A percentile compares a stretch with the other conserved stretches of the same genome.
These are phyloP conservation scores for Onygenales sp. DNA, from an alignment of 2,329 filamentous ascomycete species.

Conservation along the genomic window DNA sequence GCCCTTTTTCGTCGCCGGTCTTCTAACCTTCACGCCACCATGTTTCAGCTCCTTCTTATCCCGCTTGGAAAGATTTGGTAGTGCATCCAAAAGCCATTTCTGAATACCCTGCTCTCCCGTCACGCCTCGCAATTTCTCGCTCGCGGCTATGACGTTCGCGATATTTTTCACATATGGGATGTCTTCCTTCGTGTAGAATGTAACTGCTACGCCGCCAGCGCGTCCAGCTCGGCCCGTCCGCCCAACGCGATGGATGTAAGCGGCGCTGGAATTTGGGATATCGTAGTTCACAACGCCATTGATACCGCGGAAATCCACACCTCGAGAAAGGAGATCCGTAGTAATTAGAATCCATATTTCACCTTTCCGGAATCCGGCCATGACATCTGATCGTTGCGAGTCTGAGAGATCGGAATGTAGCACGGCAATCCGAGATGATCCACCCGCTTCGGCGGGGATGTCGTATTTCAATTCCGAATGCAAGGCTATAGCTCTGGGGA, in stretches of 20 bases:
- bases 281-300: constrained; percentile 98
- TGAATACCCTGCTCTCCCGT: constrained; percentile 52
- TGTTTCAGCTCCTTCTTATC: constrained; percentile 75
- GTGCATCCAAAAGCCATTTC: constrained; percentile 77
- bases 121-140: constrained; percentile 57
- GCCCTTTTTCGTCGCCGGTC: constrained; percentile 32
- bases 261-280: constrained; percentile 79
- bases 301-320: constrained; percentile 88
- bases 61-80: constrained; percentile 75
- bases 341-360: constrained; percentile 97
- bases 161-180: constrained; percentile 83
- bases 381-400: constrained; percentile 63
- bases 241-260: constrained; percentile 88
- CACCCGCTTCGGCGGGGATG: constrained; percentile 79
- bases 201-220: constrained; percentile 80
- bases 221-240: constrained; percentile 82
- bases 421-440: constrained; percentile 73
- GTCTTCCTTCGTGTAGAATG: constrained; percentile 92
- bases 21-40: constrained; percentile 66
- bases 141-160: constrained; percentile 81
- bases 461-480: constrained; percentile 89
- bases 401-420: constrained; percentile 81
- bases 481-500: constrained; percentile 77
- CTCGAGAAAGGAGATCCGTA: constrained; percentile 83
- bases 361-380: constrained; percentile 81